Base-by-base conservation (phyloP, 257 asterid species). In the Penstemon eatonii region DNA sequence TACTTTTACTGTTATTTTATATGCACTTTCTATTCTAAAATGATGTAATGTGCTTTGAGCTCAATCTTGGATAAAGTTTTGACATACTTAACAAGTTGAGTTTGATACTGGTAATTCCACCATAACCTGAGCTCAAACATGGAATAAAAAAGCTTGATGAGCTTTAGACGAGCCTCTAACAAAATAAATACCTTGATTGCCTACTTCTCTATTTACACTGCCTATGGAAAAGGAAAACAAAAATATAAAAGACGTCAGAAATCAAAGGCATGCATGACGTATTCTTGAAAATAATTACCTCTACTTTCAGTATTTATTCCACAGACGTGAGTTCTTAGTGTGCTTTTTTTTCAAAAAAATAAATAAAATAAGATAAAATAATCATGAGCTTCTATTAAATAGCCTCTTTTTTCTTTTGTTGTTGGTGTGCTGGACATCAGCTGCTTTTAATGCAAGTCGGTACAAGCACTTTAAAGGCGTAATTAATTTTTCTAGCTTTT, bases 381-480 rank as follows among this genome's bases (percentile, higher is more conserved):
- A 25, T 25, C 33, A 25, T 25, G 33, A 25, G 33, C 33, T 25
- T 25, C 33, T 1, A 25, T 25, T 25, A 25, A 46, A 46, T 46
- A 46, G 51, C 9, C 8, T 46, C 12, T 46, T 46, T 46, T 7
- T 12, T 46, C 0, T 4, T 13, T 3, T 4, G n/a, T 41, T 41
- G 12, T 4, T 8, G 10, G 33, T 25, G 33, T 25, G 33, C 33
- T 25, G 2, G 60, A 19, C 52, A 9, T 42, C 62, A 52, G 62
- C 40, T 25, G 47, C 13, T 13, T 52, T 66, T 10, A 40, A 40
- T n/a, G 49, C 45, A 42, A 11, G 38, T 8, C 9, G 11, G 51
- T 60, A 42, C 37, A 66, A 37, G 38, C 57, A 51, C 5, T 3
- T 51, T 41, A n/a, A 8, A 65, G 70, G 70, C 61, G 39, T 43